These are phyloP conservation scores for Nicotiana tomentosiformis DNA, from an alignment of 257 asterid species.

Conservation along the genomic window DNA sequence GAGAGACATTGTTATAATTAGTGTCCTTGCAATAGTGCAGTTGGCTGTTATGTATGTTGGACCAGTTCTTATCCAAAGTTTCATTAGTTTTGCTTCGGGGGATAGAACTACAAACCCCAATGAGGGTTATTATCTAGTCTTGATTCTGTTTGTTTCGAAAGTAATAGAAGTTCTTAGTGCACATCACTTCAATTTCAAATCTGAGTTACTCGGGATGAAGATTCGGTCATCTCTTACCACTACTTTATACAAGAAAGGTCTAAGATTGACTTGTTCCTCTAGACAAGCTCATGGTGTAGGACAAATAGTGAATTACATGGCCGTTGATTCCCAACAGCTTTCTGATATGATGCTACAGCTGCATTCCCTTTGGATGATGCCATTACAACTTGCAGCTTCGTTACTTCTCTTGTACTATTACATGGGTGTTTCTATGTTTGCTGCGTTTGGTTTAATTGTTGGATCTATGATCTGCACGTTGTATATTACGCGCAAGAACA, in stretches of 20 bases:
- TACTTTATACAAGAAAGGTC: slow-evolving; percentile 55
- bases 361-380: slow-evolving; percentile 62
- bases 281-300: slow-evolving; percentile 75
- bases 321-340: slow-evolving; percentile 62
- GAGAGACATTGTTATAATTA: slow-evolving; percentile 46
- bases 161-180: slow-evolving; percentile 50
- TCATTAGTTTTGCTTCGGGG: slow-evolving; percentile 41
- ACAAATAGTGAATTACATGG: slow-evolving; percentile 75
- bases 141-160: slow-evolving; percentile 39
- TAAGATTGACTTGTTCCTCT: slow-evolving; percentile 44
- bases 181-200: slow-evolving; percentile 60
- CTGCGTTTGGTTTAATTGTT: slow-evolving; percentile 31
- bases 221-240: slow-evolving; percentile 49
- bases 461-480: slow-evolving; percentile 23
- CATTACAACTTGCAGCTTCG: slow-evolving; percentile 49
- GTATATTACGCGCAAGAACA: slow-evolving; percentile 23
- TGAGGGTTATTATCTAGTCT: slow-evolving; percentile 39
- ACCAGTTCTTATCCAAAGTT: slow-evolving; percentile 50
- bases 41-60: slow-evolving; percentile 52
- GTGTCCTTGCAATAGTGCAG: slow-evolving; percentile 34
- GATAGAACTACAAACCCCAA: slow-evolving; percentile 19
- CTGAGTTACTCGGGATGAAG: slow-evolving; percentile 58
- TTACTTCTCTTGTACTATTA: slow-evolving; percentile 39
- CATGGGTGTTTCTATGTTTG: slow-evolving; percentile 41
- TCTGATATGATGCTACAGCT: slow-evolving; percentile 52